Percentiles rank a stretch among this genome's conserved stretches.
Conservation (phyloP, 2,329 filamentous ascomycete genomes). For the Colletotrichum sp. region DNA sequence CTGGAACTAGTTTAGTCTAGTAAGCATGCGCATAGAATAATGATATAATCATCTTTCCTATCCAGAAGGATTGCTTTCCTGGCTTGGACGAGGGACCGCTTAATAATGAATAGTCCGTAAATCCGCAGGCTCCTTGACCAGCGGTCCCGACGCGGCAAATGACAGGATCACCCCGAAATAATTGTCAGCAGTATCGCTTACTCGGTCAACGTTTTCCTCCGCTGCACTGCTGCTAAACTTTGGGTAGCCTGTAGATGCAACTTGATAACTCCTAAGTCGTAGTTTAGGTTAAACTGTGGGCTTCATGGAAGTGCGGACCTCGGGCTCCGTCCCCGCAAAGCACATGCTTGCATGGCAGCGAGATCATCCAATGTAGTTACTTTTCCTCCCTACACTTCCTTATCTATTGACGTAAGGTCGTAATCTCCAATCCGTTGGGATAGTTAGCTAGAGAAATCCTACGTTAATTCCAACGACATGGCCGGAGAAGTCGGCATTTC, state of each 20-base stretch:
- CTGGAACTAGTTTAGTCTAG: not conserved
- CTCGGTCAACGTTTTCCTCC: not conserved
- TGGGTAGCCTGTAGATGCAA: not conserved
- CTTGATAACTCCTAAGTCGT: not conserved
- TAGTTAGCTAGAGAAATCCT: not conserved
- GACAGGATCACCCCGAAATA: not conserved
- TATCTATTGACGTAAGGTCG: not conserved
- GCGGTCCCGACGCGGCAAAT: not conserved
- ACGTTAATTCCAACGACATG: not conserved
- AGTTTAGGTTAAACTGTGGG: not conserved
- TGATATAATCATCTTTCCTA: not conserved
- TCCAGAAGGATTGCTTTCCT: not conserved
- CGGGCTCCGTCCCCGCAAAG: not conserved
- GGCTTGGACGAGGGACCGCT: not conserved
- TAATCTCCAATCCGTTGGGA: not conserved
- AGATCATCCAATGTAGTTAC: not conserved
- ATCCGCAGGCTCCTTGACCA: not conserved
- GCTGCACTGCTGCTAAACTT: not conserved
- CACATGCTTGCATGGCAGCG: not conserved
- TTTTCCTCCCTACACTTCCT: not conserved
- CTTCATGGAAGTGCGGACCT: not conserved
- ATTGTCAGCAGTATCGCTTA: not conserved
- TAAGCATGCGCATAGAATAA: not conserved
- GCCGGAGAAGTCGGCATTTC: not conserved
- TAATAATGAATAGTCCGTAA: not conserved